Evolutionary conservation across 2,329 filamentous ascomycete species (phyloP).

Genomic region (Cordyceps cateniannulata): DNA sequence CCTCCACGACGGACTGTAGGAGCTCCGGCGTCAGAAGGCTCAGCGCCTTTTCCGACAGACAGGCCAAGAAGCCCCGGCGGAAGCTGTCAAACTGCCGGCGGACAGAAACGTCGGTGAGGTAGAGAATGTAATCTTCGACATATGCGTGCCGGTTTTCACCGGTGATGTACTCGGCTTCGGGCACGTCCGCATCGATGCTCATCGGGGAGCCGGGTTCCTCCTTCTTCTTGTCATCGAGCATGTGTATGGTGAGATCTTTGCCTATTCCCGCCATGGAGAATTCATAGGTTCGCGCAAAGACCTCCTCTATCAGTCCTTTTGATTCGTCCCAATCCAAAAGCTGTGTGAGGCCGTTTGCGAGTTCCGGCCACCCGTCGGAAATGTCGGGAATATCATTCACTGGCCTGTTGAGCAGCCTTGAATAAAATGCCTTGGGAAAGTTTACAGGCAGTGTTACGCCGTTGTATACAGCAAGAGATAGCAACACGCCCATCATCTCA

Average conservation of each 20-base stretch:
- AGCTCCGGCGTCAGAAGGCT: conserved; percentile 63
- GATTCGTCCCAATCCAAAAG: conserved; percentile 71
- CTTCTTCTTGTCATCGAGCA: conserved; percentile 35
- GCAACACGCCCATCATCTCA: conserved; percentile 79
- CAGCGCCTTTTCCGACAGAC: conserved; percentile 64
- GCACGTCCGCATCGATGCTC: conserved; percentile 31
- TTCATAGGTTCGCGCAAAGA: conserved; percentile 80
- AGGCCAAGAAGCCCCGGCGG: conserved; percentile 69
- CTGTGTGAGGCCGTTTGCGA: conserved; percentile 66
- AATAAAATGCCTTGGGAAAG: conserved; percentile 80
- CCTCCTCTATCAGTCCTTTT: conserved; percentile 69
- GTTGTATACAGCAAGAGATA: conserved; percentile 88
- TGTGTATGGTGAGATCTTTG: conserved; percentile 50
- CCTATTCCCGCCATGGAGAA: conserved; percentile 63
- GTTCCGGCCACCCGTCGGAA: conserved; percentile 77
- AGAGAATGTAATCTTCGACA: conserved; percentile 76
- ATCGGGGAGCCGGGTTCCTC: conserved; percentile 49
- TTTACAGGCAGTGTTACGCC: conserved; percentile 85
- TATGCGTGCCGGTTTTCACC: conserved; percentile 72
- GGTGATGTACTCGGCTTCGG: conserved; percentile 67
- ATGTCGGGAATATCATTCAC: conserved; percentile 70
- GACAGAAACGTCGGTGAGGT: conserved; percentile 74
- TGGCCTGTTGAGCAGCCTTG: conserved; percentile 64
- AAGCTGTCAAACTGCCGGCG: conserved; percentile 75
- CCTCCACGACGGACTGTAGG: conserved; percentile 76